Conservation (phyloP, 1,284 basidiomycete species). For the Polyporus tsugae region DNA sequence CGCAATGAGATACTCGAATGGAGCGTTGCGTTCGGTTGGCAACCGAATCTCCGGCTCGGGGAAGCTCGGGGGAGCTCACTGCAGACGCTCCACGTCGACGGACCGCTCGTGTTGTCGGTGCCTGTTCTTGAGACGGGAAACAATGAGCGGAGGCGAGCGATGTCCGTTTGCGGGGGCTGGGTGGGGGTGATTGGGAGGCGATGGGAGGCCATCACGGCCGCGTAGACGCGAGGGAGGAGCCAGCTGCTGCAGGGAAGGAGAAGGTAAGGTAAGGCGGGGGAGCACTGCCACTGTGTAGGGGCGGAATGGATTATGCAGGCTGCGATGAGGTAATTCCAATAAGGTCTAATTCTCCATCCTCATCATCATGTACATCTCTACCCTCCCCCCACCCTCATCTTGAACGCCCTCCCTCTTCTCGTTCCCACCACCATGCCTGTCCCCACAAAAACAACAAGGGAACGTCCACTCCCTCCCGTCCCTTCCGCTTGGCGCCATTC, state of each 20-base stretch:
- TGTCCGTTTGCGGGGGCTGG: background rate
- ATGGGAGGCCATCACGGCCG: background rate
- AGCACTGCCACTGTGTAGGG: conserved; percentile 26
- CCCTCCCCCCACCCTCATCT: conserved; percentile 10
- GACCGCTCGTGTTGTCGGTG: background rate
- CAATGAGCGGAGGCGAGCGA: background rate
- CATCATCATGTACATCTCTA: conserved; percentile 10
- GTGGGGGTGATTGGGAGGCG: background rate
- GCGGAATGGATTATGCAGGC: conserved; percentile 5
- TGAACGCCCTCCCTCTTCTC: conserved; percentile 7
- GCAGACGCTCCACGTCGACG: background rate
- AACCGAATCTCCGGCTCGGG: background rate
- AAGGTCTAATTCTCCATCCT: conserved; percentile 18
- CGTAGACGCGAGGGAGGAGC: background rate
- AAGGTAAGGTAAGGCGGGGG: background rate
- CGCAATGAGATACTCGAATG: background rate
- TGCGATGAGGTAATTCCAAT: conserved; percentile 5
- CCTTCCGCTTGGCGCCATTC: conserved; percentile 21
- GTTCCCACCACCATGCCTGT: conserved; percentile 23
- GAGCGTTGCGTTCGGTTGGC: background rate
- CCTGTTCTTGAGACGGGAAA: background rate
- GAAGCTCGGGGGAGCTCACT: too few species aligned
- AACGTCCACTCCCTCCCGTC: conserved; percentile 29
- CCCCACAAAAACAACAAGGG: conserved; percentile 20
- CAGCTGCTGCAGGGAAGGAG: background rate